Conservation (phyloP, 2,329 filamentous ascomycete species). For the Exophiala xenobiotica region DNA sequence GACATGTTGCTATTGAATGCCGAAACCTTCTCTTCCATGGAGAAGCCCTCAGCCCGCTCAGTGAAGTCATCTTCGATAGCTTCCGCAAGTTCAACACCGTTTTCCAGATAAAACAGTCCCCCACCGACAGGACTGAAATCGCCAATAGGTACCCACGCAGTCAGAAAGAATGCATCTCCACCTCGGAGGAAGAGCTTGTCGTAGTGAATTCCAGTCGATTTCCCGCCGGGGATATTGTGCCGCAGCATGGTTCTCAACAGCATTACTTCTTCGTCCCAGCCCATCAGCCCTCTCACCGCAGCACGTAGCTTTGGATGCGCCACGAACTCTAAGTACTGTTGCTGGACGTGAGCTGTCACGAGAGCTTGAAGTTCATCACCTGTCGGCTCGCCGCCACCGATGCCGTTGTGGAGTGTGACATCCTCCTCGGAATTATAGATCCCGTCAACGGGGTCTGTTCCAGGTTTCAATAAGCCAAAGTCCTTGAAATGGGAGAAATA, state of each 20-base stretch:
- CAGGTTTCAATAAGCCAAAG: conserved; percentile 42
- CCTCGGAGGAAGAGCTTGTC: conserved; percentile 44
- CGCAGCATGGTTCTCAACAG: conserved; percentile 40
- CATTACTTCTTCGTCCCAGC: conserved; percentile 39
- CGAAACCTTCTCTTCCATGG: conserved; percentile 34
- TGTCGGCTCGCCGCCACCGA: conserved; percentile 35
- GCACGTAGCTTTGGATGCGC: conserved; percentile 37
- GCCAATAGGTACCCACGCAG: conserved; percentile 41
- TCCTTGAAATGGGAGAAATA: conserved; percentile 43
- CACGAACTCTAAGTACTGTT: conserved; percentile 37
- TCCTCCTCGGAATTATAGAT: conserved; percentile 42
- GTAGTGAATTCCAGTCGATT: conserved; percentile 44
- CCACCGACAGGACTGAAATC: conserved; percentile 39
- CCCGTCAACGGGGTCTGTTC: conserved; percentile 40
- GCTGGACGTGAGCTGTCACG: conserved; percentile 36
- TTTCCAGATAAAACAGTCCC: conserved; percentile 45
- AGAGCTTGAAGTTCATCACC: conserved; percentile 34
- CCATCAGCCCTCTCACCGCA: conserved; percentile 40
- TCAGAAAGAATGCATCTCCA: conserved; percentile 37
- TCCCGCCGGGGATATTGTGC: conserved; percentile 41
- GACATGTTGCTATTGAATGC: conserved; percentile 37
- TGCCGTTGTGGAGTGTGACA: conserved; percentile 38
- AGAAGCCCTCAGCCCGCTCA: conserved; percentile 28
- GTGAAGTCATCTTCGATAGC: conserved; percentile 42
- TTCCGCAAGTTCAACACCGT: conserved; percentile 37